These are phyloP conservation scores for Stemphylium vesicarium DNA, from an alignment of 2,329 filamentous ascomycete species.

Conservation along the genomic window DNA sequence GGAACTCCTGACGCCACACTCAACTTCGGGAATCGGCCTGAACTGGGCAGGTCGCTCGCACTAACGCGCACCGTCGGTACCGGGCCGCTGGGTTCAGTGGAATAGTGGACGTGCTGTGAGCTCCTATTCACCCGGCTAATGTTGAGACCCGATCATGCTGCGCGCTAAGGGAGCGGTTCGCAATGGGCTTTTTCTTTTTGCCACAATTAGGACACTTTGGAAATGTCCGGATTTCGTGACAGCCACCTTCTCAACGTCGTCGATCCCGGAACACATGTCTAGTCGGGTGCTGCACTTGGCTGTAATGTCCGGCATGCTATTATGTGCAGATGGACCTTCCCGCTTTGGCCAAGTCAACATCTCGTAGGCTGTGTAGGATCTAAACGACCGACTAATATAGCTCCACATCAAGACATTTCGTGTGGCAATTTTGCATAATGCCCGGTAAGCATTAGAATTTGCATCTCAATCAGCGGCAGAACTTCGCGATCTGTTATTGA, in stretches of 20 bases:
- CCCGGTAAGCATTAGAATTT: too few relatives aligned
- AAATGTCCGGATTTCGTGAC: not conserved
- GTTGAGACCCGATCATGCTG: not conserved
- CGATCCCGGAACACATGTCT: not conserved
- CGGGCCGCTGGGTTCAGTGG: constrained; percentile 2
- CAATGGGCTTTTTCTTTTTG: not conserved
- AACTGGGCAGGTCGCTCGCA: not conserved
- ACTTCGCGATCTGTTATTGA: too few relatives aligned
- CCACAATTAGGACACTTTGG: not conserved
- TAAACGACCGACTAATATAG: not conserved
- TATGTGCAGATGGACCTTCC: not conserved
- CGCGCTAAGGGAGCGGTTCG: not conserved
- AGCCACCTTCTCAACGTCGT: not conserved
- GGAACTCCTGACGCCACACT: not conserved
- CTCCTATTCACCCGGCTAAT: constrained; percentile 15
- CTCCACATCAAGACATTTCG: not conserved
- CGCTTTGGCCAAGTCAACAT: not conserved
- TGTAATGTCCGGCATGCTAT: not conserved
- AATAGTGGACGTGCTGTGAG: not conserved
- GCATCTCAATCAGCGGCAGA: too few relatives aligned
- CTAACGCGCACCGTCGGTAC: constrained; percentile 1
- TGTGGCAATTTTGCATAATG: not conserved
- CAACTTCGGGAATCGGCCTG: not conserved
- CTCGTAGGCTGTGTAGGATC: not conserved
- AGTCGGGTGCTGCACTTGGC: not conserved